Evolutionary conservation across 768 basidiomycete genomes (phyloP).

Genomic region (Russula earlei): DNA sequence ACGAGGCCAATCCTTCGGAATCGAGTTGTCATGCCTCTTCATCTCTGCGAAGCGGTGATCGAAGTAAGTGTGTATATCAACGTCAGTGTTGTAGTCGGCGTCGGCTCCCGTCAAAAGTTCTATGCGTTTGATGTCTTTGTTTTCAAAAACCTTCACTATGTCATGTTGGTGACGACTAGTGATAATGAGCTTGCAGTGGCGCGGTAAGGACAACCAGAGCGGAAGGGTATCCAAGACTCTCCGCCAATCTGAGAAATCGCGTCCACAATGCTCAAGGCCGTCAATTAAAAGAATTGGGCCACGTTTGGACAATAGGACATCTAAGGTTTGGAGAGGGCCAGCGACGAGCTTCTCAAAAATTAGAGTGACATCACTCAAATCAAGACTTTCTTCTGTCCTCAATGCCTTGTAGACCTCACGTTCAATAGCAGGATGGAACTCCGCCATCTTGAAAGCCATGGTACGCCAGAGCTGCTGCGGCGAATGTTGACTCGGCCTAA

Average conservation of each 20-base stretch:
- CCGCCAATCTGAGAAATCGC: neutral
- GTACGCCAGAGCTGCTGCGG: conserved; percentile 3
- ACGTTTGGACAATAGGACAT: neutral
- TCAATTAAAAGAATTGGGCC: conserved; percentile 10
- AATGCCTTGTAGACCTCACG: neutral
- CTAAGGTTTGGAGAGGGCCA: neutral
- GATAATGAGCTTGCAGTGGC: conserved; percentile 13
- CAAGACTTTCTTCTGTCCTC: neutral
- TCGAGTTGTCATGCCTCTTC: conserved; percentile 1
- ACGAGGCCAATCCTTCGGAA: conserved; percentile 5
- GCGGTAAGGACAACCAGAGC: conserved; percentile 3
- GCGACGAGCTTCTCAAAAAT: conserved; percentile 2
- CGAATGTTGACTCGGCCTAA: neutral
- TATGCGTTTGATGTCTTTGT: neutral
- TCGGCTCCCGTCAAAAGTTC: conserved; percentile 8
- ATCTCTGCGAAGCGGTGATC: conserved; percentile 8
- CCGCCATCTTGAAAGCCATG: conserved; percentile 11
- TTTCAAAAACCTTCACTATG: conserved; percentile 3
- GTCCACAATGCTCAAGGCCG: conserved; percentile 8
- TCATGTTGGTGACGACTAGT: conserved; percentile 8
- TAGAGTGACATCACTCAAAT: neutral
- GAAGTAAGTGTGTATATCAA: conserved; percentile 6
- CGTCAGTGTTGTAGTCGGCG: neutral
- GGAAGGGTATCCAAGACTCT: neutral
- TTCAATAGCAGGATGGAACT: conserved; percentile 12